Evolutionary conservation across 768 basidiomycete genomes (phyloP).

Genomic region (Strobilomyces echinocephalus): DNA sequence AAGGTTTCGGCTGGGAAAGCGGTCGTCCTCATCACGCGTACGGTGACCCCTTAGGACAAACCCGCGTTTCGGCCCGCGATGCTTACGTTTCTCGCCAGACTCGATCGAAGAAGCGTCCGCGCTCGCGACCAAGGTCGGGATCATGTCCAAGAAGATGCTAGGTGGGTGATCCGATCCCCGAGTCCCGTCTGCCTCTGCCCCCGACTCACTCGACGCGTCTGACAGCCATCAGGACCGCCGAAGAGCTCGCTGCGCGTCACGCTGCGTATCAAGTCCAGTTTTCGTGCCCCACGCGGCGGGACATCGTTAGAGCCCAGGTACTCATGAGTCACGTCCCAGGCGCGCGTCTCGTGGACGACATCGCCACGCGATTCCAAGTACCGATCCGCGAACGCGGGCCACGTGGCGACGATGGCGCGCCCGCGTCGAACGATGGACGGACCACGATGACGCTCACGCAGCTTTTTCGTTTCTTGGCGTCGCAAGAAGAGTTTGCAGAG

Average conservation of each 20-base stretch:
- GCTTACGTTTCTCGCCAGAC: constrained; percentile 37
- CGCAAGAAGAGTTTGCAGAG: no score
- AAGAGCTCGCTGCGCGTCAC: constrained; percentile 59
- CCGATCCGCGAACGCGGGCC: constrained; percentile 37
- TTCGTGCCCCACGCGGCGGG: constrained; percentile 59
- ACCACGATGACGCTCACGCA: no score
- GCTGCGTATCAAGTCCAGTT: constrained; percentile 77
- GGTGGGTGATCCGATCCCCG: constrained; percentile 33
- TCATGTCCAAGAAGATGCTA: constrained; percentile 65
- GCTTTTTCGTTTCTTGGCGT: no score
- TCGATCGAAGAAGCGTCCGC: constrained; percentile 85
- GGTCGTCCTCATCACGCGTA: constrained; percentile 68
- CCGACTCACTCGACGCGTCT: neutral
- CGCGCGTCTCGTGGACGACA: constrained; percentile 63
- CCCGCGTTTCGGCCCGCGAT: no score
- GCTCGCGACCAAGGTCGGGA: constrained; percentile 70
- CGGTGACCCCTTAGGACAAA: constrained; percentile 18
- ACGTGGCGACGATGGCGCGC: no score
- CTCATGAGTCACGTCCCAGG: constrained; percentile 62
- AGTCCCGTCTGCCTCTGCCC: neutral
- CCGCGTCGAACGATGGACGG: no score
- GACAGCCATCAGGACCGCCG: constrained; percentile 62
- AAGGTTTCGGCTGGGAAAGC: constrained; percentile 64
- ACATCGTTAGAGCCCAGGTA: constrained; percentile 49
- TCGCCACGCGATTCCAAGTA: constrained; percentile 72